Base-by-base conservation (phyloP, 257 asterid genomes). In the Agastache rugosa region DNA sequence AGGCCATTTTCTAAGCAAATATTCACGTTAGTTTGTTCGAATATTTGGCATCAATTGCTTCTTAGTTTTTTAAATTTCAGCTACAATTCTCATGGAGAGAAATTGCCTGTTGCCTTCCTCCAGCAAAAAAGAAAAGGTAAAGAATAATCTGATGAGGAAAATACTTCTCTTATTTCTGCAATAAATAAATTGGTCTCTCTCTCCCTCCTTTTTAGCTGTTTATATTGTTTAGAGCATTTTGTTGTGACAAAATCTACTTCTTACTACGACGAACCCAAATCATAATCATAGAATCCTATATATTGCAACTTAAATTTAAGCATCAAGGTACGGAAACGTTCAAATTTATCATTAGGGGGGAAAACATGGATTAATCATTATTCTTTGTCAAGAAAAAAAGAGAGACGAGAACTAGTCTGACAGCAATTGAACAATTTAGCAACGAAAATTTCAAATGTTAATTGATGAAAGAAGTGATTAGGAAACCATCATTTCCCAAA, bases 161-260 rank as follows among this genome's bases (percentile, higher is more conserved):
- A 56, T 73, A 39, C 53, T 69, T 67, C 39, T 31, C 5, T 69
- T 55, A 71, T 61, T 74, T 60, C 63, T 67, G 64, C 74, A 76
- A 84, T 79, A 84, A 76, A 84, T 79, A 84, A 81, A 68, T 39
- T 56, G 55, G 58, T 42, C 22, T 48, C 31, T 42, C 22, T 48
- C 31, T 59, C 44, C 11, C 54, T 51, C 4, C 25, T 54, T 54
- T 54, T 44, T 44, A 11, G 51, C 58, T 50, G 20, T 50, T 17
- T 50, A 7, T 14, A 4, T 12, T 14, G 11, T 48, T 16, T 48
- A 48, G 55, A 50, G 56, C 11, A 50, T 50, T 50, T n/a, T 50
- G 25, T 50, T 14, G 53, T 15, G 8, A 14, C 53, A 47, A 15
- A 29, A 29, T 29, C 5, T 4, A 0, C 42, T 37, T 0, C 42